Base-by-base conservation (phyloP, 257 asterid species). In the Striga asiatica region DNA sequence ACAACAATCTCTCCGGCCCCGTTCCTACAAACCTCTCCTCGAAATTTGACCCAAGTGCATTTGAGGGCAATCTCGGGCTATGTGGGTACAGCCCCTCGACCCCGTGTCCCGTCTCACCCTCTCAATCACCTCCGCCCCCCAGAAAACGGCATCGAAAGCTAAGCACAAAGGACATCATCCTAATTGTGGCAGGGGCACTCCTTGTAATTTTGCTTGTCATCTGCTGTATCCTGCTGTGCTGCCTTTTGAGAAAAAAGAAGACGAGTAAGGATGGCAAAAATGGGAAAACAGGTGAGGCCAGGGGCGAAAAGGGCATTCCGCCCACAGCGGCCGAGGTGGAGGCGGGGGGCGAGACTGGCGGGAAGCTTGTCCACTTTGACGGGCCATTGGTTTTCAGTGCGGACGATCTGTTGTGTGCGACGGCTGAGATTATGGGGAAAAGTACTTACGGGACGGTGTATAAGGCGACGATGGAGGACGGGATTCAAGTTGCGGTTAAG, bases 351-450 rank as follows among this genome's bases (percentile, higher is more conserved):
- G 97, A 89, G 48, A 69, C 84, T 3, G 97, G 98, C 16, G 98
- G 96, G 66, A 89, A 89, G 70, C 93, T 89, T 4, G 96, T 89
- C 45, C 96, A 86, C 53, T 86, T 89, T 35, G 98, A 89, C 50
- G 98, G 98, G 22, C 82, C 96, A 0, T 45, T 76, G 74, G 86
- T 73, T 37, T 89, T 89, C 14, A 62, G 86, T 19, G 98, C 96
- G 32, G 96, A 89, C 61, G 98, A 89, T 76, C 84, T 89, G 1
- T 49, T 89, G 49, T 86, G 98, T 62, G 98, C 98, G 0, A 86
- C 98, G 4, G 98, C 98, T 2, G 98, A 86, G 71, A 79, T 89
- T 19, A 86, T 89, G 96, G 98, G 98, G 0, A 89, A 89, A 64
- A 85, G 96, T 59, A 89, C 96, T 17, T 89, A 89, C 42, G 98